Evolutionary conservation across 2,329 filamentous ascomycete genomes (phyloP), one percentile per base, ranked within the genome.

Genomic region (Cordyceps cicadae): DNA sequence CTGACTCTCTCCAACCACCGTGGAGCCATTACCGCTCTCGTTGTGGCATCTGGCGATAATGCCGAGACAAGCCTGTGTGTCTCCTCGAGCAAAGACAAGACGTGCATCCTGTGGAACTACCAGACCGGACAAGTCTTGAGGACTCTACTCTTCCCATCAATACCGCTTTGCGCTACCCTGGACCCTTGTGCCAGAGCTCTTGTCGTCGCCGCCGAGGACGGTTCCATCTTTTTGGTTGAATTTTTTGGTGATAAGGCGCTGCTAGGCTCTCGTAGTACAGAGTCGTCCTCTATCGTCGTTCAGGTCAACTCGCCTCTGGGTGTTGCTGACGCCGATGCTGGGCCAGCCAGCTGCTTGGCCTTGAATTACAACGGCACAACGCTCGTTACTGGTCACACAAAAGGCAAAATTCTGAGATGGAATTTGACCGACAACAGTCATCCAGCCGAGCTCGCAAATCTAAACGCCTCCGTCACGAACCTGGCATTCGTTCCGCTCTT

Each of bases 101-200:
- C 90, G 8, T 90, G 90, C 67, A 87, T 96, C 68, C 80, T 96
- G 63, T 99, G 94, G 94, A 92, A 97, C 74, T 95, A 95, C 71
- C 85, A 87, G 63, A 89, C 85, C 0, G 90, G 90, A 45, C 83
- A 85, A 63, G 79, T 88, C 12, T 77, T 97, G 61, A 85, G 92
- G 49, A 97, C 92, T 4, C 85, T 95, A 65, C 80, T 97, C 46
- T 84, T 97, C 61, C 85, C 89, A 2, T 79, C 81, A n/a, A 77
- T 82, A 19, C 90, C 92, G 17, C 78, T 88, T 34, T 92, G 87
- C 67, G 72, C 93, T 39, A 78, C 84, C 9, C 77, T 97, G 5
- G 94, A 97, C 72, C 88, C 92, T 0, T 90, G 87, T 63, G 88
- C 93, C 64, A 84, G 93, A 57, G 91, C 88, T 5, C 84, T 94